A percentile compares a stretch with the other conserved stretches of the same genome.
These are phyloP conservation scores for Kluyveromyces aestuarii DNA, from an alignment of 805 yeast genomes.

Conservation along the genomic window DNA sequence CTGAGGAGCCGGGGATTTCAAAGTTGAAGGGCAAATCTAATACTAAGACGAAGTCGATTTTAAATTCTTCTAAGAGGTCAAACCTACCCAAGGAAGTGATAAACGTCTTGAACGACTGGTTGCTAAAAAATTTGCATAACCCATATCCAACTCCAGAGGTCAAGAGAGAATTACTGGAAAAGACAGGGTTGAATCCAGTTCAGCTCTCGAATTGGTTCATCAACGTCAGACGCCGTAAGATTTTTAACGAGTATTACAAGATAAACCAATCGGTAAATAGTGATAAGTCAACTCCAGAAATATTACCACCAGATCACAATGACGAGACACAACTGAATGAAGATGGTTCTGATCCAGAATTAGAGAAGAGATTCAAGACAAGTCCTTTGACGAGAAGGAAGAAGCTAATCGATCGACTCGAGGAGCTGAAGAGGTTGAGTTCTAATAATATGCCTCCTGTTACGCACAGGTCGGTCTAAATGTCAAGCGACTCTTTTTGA, in stretches of 20 bases:
- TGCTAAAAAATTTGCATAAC: slow-evolving; percentile 60
- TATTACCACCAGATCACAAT: background rate
- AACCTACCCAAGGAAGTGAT: slow-evolving; percentile 76
- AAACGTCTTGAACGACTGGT: slow-evolving; percentile 63
- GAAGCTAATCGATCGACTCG: slow-evolving; percentile 26
- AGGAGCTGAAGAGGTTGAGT: slow-evolving; percentile 23
- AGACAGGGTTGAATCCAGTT: slow-evolving; percentile 71
- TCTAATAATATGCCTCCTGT: slow-evolving; percentile 1
- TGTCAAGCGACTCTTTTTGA: background rate
- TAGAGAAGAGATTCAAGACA: slow-evolving; percentile 18
- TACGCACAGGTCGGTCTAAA: background rate
- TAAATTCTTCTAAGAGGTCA: slow-evolving; percentile 38
- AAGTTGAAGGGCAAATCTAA: background rate
- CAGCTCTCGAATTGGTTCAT: slow-evolving; percentile 85
- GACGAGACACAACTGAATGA: slow-evolving; percentile 3
- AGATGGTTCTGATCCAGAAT: slow-evolving; percentile 12
- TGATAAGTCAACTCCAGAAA: background rate
- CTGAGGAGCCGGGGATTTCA: background rate
- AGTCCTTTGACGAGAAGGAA: slow-evolving; percentile 24
- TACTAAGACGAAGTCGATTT: background rate
- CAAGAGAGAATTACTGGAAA: slow-evolving; percentile 55
- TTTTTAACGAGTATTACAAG: slow-evolving; percentile 30
- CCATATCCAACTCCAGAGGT: slow-evolving; percentile 82
- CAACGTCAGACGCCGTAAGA: slow-evolving; percentile 72
- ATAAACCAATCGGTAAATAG: slow-evolving; percentile 5